Evolutionary conservation across 108 stramenopile species (phyloP).

Genomic region (Schizochytrium sp.): DNA sequence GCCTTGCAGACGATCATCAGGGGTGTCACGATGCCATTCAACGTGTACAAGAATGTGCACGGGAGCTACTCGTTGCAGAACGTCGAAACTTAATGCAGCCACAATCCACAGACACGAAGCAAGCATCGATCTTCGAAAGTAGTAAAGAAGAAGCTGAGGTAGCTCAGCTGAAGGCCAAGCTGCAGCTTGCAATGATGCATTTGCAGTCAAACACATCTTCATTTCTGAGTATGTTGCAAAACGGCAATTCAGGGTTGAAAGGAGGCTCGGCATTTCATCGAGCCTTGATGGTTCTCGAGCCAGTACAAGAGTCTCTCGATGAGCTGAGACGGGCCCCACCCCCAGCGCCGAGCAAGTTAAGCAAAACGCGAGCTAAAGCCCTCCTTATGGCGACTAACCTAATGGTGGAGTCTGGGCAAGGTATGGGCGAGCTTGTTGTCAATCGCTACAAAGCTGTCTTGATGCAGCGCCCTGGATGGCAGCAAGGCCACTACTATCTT

Average conservation of each 20-base stretch:
- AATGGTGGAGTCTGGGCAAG: slow-evolving; percentile 11
- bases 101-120: no score
- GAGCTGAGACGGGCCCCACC: neutral
- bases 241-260: neutral
- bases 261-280: neutral
- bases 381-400: slow-evolving; percentile 35
- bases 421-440: slow-evolving; percentile 6
- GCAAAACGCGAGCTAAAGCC: slow-evolving; percentile 31
- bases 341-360: neutral
- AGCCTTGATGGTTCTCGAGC: slow-evolving; percentile 46
- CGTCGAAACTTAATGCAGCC: neutral
- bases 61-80: neutral
- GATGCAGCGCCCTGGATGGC: slow-evolving; percentile 28
- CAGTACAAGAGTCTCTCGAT: neutral
- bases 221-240: neutral
- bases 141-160: slow-evolving; percentile 39
- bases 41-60: slow-evolving; percentile 33
- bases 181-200: slow-evolving; percentile 25
- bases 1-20: neutral
- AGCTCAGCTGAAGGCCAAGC: slow-evolving; percentile 49
- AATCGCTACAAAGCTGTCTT: slow-evolving; percentile 12
- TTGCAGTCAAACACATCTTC: neutral
- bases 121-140: neutral
- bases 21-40: slow-evolving; percentile 6
- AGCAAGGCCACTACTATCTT: neutral